Percentiles rank a stretch among this genome's conserved stretches.
Evolutionary conservation across 1,284 basidiomycete genomes (phyloP).

Genomic region (Ceratobasidium sp.): DNA sequence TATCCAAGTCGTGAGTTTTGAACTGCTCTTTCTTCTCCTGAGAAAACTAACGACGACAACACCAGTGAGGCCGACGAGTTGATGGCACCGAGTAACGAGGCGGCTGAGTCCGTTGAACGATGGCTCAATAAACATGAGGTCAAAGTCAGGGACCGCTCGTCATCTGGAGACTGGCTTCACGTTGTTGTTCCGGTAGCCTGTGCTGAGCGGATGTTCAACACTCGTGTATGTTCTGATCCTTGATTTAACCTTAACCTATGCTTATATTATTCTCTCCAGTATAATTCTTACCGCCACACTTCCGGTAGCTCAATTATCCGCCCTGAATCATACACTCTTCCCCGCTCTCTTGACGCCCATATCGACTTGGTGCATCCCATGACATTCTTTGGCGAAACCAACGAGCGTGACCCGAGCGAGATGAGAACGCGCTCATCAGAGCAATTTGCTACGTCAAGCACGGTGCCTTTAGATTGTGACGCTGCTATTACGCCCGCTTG

Average conservation of each 20-base stretch:
- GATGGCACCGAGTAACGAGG: neutral
- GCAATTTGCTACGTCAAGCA: constrained; percentile 47
- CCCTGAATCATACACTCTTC: constrained; percentile 63
- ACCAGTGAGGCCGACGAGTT: neutral
- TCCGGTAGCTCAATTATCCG: constrained; percentile 63
- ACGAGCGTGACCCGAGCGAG: constrained; percentile 55
- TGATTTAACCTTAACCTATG: neutral
- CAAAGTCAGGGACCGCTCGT: neutral
- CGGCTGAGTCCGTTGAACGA: constrained; percentile 3
- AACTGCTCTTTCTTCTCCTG: constrained; percentile 56
- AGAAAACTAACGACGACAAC: no score
- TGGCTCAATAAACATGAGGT: constrained; percentile 23
- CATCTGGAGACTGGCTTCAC: constrained; percentile 21
- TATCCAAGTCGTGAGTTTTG: constrained; percentile 52
- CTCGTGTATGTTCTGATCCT: constrained; percentile 58
- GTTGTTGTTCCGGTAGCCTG: constrained; percentile 3
- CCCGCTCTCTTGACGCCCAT: constrained; percentile 14
- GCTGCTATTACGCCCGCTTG: constrained; percentile 70
- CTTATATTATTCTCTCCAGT: no score
- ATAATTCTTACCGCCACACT: constrained; percentile 67
- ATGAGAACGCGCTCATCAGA: constrained; percentile 51
- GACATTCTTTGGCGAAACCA: constrained; percentile 16
- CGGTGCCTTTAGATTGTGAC: constrained; percentile 61
- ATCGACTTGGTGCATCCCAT: constrained; percentile 30
- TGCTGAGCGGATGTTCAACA: constrained; percentile 10